phyloP scores from a whole-genome alignment of 768 basidiomycete species.

The Stropharia rugosoannulata region DNA sequence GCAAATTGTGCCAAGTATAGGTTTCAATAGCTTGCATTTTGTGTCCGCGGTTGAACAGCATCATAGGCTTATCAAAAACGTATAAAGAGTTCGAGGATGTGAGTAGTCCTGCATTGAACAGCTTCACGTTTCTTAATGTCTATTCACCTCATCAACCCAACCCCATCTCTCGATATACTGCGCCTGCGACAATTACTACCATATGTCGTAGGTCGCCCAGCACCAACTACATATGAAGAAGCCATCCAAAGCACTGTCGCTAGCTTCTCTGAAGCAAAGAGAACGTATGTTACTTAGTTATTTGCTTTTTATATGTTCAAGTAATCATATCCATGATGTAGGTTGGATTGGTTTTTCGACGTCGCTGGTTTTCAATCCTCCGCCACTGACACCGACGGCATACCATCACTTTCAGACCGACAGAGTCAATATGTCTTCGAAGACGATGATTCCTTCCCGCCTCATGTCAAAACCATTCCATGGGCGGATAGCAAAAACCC shows the following conservation, averaged over 20 bases:
- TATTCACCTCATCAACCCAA: neutral
- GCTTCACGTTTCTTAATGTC: neutral
- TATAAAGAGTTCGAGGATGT: too few species aligned
- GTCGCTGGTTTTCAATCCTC: slow-evolving; percentile 8
- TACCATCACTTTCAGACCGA: neutral
- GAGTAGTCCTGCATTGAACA: too few species aligned
- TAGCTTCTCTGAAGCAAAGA: neutral
- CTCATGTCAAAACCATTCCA: slow-evolving; percentile 18
- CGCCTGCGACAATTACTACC: neutral
- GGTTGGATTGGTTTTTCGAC: slow-evolving; percentile 11
- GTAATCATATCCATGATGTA: neutral
- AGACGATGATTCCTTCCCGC: slow-evolving; percentile 17
- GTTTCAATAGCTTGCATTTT: too few species aligned
- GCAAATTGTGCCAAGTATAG: too few species aligned
- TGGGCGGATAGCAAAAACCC: neutral
- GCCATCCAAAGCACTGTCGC: neutral
- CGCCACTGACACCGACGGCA: neutral
- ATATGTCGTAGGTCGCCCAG: neutral
- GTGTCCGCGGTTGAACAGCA: too few species aligned
- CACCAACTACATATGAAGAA: neutral
- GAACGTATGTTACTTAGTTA: neutral
- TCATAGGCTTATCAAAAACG: too few species aligned
- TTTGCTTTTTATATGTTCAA: neutral
- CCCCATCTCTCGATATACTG: neutral
- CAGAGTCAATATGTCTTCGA: slow-evolving; percentile 15